These are phyloP conservation scores for Apophysomyces variabilis DNA, from an alignment of 371 early-diverging fungal species.

Conservation along the genomic window DNA sequence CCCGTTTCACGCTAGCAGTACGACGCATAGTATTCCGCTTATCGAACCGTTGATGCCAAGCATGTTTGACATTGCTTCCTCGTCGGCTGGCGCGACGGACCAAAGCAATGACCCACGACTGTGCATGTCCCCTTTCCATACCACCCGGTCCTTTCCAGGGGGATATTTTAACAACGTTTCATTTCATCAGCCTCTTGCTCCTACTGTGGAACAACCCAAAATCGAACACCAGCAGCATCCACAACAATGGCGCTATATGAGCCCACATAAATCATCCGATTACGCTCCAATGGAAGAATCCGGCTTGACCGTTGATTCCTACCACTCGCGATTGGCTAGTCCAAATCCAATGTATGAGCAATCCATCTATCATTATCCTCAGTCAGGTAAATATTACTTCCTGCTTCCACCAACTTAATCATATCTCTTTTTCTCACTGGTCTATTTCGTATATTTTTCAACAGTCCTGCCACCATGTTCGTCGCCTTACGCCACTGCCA, in stretches of 20 bases:
- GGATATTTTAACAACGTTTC: slow-evolving; percentile 15
- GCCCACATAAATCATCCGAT: slow-evolving; percentile 1
- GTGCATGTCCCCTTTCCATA: slow-evolving; percentile 13
- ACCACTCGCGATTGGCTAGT: slow-evolving; percentile 19
- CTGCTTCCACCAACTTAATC: neutral
- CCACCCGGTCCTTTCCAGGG: slow-evolving; percentile 14
- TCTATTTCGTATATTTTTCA: neutral
- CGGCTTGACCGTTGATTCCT: slow-evolving; percentile 33
- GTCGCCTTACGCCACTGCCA: neutral
- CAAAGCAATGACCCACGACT: slow-evolving; percentile 12
- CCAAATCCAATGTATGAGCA: slow-evolving; percentile 14
- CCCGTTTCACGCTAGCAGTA: slow-evolving; percentile 1
- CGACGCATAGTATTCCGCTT: neutral
- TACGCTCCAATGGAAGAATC: slow-evolving; percentile 19
- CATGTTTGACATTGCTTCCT: slow-evolving; percentile 15
- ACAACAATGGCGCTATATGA: slow-evolving; percentile 21
- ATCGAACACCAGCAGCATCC: slow-evolving; percentile 15
- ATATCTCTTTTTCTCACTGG: neutral
- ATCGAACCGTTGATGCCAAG: slow-evolving; percentile 7
- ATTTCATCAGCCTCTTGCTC: slow-evolving; percentile 10
- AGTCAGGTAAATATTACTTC: neutral
- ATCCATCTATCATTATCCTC: neutral
- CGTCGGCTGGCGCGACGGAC: slow-evolving; percentile 28
- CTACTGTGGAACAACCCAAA: slow-evolving; percentile 3
- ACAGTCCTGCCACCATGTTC: neutral